A percentile compares a stretch with the other conserved stretches of the same genome.
phyloP scores from a whole-genome alignment of 805 yeast species.

The Metschnikowia vanudenii region DNA sequence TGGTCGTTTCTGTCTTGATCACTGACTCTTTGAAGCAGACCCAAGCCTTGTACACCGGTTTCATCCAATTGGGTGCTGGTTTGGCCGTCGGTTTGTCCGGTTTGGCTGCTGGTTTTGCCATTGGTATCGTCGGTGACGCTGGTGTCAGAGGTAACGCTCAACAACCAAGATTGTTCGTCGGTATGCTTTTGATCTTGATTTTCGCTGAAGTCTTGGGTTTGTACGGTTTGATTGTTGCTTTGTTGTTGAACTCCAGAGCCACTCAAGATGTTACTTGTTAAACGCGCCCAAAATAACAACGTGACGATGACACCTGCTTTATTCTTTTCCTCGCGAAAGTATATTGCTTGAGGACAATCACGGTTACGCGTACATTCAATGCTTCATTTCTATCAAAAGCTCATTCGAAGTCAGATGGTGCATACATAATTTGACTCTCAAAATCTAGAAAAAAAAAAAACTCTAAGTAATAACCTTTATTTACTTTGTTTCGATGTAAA shows the following conservation, averaged over 20 bases:
- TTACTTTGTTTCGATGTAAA: slow-evolving; percentile 26
- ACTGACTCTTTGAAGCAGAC: slow-evolving; percentile 84
- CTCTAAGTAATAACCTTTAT: not conserved
- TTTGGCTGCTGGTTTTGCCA: slow-evolving; percentile 97
- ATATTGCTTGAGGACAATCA: not conserved
- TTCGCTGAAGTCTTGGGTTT: slow-evolving; percentile 98
- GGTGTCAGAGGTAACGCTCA: slow-evolving; percentile 99
- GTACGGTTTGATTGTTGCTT: slow-evolving; percentile 97
- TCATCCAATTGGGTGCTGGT: slow-evolving; percentile 98
- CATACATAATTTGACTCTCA: slow-evolving; percentile 9
- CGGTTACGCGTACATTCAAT: slow-evolving; percentile 10
- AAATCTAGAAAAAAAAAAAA: slow-evolving; percentile 12
- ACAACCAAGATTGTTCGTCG: slow-evolving; percentile 97
- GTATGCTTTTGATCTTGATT: slow-evolving; percentile 97
- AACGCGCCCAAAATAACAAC: slow-evolving; percentile 16
- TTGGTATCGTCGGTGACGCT: slow-evolving; percentile 99
- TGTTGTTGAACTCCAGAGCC: slow-evolving; percentile 96
- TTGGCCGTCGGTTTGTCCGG: slow-evolving; percentile 96
- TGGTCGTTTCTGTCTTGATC: slow-evolving; percentile 93
- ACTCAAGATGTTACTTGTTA: slow-evolving; percentile 86
- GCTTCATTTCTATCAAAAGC: slow-evolving; percentile 17
- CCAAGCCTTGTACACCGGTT: slow-evolving; percentile 91
- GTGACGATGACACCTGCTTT: not conserved
- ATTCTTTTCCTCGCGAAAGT: not conserved
- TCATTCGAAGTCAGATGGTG: slow-evolving; percentile 12